Base-by-base conservation (phyloP, 2,329 filamentous ascomycete species). In the Fusarium sp. region DNA sequence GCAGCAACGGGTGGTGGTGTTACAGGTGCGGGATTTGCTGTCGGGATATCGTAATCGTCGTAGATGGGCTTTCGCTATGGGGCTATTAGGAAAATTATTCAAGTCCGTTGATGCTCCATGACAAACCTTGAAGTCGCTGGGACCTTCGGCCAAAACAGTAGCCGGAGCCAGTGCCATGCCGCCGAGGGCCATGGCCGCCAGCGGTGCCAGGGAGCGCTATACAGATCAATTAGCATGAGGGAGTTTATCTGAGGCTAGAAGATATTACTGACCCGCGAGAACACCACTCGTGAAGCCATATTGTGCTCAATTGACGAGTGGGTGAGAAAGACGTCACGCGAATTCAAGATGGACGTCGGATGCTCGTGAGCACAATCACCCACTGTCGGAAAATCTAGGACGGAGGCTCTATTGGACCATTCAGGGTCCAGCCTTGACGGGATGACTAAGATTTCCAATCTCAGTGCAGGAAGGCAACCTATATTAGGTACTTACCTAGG, bases 51-150 rank as follows among this genome's bases (percentile, higher is more conserved):
- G 80, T 86, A 84, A 80, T 91, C 88, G 83, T 95, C 93, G 88
- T 97, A 97, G 84, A 97, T 96, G 73, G 94, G 92, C 82, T 92
- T 93, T 80, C 87, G 80, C 82, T 82, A 62, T 39, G 39, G 50
- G 18, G 18, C 36, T 56, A 65, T 76, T 22, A 74, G 59, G 62
- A 53, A 35, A 36, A 30, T 30, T 20, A 26, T 18, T 39, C 15
- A 15, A 42, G 14, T 14, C 33, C 22, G 28, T 39, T 26, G 20
- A 45, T 30, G 31, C 20, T 36, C 11, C 55, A 44, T 33, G 31
- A 71, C 75, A 51, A 65, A 82, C 81, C 79, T 81, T 82, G 68
- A 75, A 56, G 61, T 76, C 71, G 62, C 72, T 79, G 64, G 86
- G 83, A 67, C 84, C 84, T 81, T 91, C 89, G 78, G 89, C 89